phyloP scores from a whole-genome alignment of 495 filamentous ascomycete species.

The Platismatia glauca region DNA sequence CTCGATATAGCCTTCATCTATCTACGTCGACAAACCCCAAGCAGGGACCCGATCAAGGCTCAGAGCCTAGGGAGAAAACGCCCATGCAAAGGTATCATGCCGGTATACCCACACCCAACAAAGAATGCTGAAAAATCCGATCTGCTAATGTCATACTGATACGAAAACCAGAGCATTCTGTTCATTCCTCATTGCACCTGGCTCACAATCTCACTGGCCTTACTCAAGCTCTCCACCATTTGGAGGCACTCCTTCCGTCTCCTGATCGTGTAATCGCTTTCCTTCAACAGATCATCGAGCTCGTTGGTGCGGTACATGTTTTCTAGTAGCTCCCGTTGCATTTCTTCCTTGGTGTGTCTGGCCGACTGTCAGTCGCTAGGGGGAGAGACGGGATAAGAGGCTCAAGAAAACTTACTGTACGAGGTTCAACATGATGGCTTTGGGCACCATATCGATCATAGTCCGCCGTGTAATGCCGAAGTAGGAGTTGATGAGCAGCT shows the following conservation, averaged over 20 bases:
- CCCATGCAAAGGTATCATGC: constrained; percentile 5
- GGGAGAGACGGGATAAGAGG: not conserved
- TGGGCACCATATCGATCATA: constrained; percentile 99
- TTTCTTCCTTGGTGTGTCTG: constrained; percentile 93
- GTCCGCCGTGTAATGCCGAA: constrained; percentile 96
- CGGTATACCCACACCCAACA: not conserved
- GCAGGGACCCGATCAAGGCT: not conserved
- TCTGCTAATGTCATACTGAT: not conserved
- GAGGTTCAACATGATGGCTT: constrained; percentile 96
- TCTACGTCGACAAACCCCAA: not conserved
- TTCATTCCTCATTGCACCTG: constrained; percentile 67
- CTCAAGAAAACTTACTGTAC: constrained; percentile 61
- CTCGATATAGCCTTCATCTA: not conserved
- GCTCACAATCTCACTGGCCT: constrained; percentile 91
- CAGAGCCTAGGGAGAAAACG: not conserved
- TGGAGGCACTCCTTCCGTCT: constrained; percentile 97
- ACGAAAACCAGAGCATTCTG: not conserved
- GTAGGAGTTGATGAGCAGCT: constrained; percentile 92
- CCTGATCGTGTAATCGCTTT: constrained; percentile 92
- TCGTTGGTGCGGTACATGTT: constrained; percentile 89
- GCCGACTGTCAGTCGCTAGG: constrained; percentile 13
- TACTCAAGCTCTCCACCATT: constrained; percentile 88
- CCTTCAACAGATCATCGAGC: constrained; percentile 89
- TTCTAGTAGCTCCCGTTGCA: constrained; percentile 97
- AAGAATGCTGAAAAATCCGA: not conserved